Evolutionary conservation across 768 basidiomycete genomes (phyloP).

Genomic region (Calocera viscosa): DNA sequence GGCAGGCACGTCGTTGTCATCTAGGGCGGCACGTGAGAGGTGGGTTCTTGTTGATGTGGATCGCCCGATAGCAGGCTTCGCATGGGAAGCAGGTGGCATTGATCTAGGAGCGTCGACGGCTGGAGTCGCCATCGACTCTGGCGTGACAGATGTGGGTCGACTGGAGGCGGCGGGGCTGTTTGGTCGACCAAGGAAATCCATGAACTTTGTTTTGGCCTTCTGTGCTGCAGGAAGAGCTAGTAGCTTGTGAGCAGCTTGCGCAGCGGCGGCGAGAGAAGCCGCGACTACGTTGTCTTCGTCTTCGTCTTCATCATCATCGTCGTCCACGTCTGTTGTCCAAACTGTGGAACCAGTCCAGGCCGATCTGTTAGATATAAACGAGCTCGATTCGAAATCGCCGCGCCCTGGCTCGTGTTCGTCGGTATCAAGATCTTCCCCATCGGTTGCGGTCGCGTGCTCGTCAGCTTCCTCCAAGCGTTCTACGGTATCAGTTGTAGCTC

Average conservation of each 20-base stretch:
- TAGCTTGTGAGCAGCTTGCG: constrained; percentile 4
- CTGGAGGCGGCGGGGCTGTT: neutral
- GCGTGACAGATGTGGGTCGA: neutral
- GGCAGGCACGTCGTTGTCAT: constrained; percentile 37
- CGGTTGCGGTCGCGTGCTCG: constrained; percentile 13
- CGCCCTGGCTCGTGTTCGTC: constrained; percentile 35
- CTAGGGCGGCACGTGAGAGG: constrained; percentile 21
- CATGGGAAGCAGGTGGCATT: neutral
- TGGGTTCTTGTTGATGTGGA: neutral
- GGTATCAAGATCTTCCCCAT: constrained; percentile 24
- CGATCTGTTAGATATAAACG: constrained; percentile 11
- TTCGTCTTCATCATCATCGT: neutral
- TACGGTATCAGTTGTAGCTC: constrained; percentile 16
- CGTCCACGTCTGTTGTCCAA: constrained; percentile 10
- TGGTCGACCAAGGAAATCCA: constrained; percentile 10
- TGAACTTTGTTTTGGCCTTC: constrained; percentile 17
- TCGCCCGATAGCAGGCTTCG: neutral
- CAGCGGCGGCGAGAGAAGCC: neutral
- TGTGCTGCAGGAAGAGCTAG: constrained; percentile 13
- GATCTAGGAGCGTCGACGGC: constrained; percentile 3
- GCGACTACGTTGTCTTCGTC: neutral
- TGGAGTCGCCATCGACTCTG: constrained; percentile 7
- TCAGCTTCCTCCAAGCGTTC: constrained; percentile 18
- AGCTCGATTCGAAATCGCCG: constrained; percentile 12
- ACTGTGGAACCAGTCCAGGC: constrained; percentile 11